Percentiles rank a stretch among this genome's conserved stretches.
These are phyloP conservation scores for Russula sp. DNA, from an alignment of 768 basidiomycete species.

Conservation along the genomic window DNA sequence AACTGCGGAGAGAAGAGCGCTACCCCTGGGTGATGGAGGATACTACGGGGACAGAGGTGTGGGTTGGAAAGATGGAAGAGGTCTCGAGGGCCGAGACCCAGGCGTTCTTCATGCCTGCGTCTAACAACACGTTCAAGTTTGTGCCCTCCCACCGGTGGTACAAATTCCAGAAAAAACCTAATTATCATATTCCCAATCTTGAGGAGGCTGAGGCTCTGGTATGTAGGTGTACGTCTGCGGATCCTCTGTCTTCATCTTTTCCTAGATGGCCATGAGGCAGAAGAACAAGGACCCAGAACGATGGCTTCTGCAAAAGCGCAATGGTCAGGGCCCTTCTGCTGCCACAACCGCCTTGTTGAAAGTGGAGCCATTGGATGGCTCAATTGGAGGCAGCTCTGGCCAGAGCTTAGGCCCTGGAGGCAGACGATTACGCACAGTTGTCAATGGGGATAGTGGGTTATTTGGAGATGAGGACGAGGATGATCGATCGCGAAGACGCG, in stretches of 20 bases:
- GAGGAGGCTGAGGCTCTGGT: constrained; percentile 64
- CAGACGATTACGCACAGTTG: constrained; percentile 56
- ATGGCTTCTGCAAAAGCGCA: constrained; percentile 58
- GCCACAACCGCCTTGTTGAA: constrained; percentile 66
- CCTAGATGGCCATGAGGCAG: constrained; percentile 43
- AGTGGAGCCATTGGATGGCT: constrained; percentile 41
- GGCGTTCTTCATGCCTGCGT: constrained; percentile 79
- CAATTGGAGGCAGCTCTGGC: constrained; percentile 41
- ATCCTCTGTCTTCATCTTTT: constrained; percentile 25
- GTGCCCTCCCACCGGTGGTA: constrained; percentile 87
- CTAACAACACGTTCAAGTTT: constrained; percentile 78
- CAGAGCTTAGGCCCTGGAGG: constrained; percentile 67
- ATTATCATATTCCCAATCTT: constrained; percentile 59
- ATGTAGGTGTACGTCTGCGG: constrained; percentile 30
- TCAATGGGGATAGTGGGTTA: constrained; percentile 52
- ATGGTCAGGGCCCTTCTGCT: constrained; percentile 51
- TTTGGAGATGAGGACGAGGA: constrained; percentile 60
- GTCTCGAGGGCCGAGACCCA: constrained; percentile 60
- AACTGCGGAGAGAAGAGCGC: constrained; percentile 76
- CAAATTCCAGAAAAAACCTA: constrained; percentile 83
- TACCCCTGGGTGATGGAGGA: constrained; percentile 94
- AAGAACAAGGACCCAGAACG: constrained; percentile 71
- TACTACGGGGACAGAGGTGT: constrained; percentile 57
- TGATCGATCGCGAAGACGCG: constrained; percentile 41
- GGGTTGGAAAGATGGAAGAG: constrained; percentile 81